phyloP scores from a whole-genome alignment of 2,329 filamentous ascomycete genomes.

The Triangularia verruculosa region DNA sequence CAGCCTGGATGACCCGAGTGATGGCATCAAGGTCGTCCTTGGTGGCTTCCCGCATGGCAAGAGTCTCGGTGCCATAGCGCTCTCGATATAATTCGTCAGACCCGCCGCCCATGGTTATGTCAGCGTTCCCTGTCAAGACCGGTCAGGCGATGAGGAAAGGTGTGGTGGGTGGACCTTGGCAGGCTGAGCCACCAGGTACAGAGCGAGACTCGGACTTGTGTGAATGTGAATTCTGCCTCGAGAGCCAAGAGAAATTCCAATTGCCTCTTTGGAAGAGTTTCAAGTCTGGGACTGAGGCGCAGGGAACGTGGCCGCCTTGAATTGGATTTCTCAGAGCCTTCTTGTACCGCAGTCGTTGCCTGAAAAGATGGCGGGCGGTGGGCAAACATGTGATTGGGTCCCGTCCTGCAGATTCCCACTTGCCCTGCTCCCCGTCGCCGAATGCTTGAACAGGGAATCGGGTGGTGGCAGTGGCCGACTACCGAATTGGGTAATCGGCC shows the following conservation, averaged over 20 bases:
- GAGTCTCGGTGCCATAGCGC: not conserved
- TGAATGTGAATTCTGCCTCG: not conserved
- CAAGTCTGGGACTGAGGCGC: not conserved
- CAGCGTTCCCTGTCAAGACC: not conserved
- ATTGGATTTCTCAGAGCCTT: not conserved
- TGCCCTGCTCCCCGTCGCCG: no score
- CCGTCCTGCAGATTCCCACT: no score
- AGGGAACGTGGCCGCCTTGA: not conserved
- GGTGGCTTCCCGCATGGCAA: not conserved
- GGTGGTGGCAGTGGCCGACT: not conserved
- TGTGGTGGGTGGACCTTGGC: not conserved
- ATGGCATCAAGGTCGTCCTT: not conserved
- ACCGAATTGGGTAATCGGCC: not conserved
- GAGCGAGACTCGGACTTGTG: not conserved
- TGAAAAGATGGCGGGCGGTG: not conserved
- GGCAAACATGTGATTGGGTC: not conserved
- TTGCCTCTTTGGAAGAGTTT: not conserved
- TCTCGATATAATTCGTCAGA: not conserved
- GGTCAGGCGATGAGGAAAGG: not conserved
- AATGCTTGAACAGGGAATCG: no score
- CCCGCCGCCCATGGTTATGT: not conserved
- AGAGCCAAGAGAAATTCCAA: not conserved
- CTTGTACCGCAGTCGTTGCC: not conserved
- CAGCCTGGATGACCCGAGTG: not conserved
- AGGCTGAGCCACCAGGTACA: not conserved